Base-by-base conservation (phyloP, 2,329 filamentous ascomycete genomes). In the Fusarium floridanum region DNA sequence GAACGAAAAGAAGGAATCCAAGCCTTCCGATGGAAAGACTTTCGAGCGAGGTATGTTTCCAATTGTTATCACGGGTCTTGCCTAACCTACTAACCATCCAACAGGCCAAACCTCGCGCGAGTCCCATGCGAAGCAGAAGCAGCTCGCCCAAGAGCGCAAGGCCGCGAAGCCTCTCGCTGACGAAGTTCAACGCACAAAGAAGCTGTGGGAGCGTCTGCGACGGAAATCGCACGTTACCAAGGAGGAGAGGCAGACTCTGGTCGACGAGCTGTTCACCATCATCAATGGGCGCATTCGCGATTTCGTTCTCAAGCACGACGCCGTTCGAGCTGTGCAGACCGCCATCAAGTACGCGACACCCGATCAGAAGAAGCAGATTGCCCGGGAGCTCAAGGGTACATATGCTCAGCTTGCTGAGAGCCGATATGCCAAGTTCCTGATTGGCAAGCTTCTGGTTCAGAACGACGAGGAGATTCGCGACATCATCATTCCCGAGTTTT, bases 291-390 rank as follows among this genome's bases (percentile, higher is more conserved):
- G 94, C 67, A 93, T 98, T 79, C 95, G 94, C 84, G 97, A 98
- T 72, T 98, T 98, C 77, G 96, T 98, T 22, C 94, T 99, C 85
- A 99, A 99, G 89, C 97, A 99, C 83, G 97, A 99, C 82, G 94
- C 95, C 39, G 96, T 98, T n/a, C 91, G 97, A 77, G 95, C 98
- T 48, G 93, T 99, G 29, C 97, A 99, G 85, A 98, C 95, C 14
- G 97, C 96, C 41, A 91, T 99, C 84, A 99, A 99, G 84, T 99
- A 99, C 84, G 93, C 95, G 57, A 97, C 93, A 55, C 88, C 91
- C 65, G 92, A 94, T 70, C 95, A 98, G 85, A 90, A 94, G 80
- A 94, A 92, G 83, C 91, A 92, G 85, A 98, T 99, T 79, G 95
- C 95, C 10, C 88, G 87, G 68, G 97, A 99, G 83, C 88, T 99